phyloP scores from a whole-genome alignment of 2,329 filamentous ascomycete species.

The Nemania serpens region DNA sequence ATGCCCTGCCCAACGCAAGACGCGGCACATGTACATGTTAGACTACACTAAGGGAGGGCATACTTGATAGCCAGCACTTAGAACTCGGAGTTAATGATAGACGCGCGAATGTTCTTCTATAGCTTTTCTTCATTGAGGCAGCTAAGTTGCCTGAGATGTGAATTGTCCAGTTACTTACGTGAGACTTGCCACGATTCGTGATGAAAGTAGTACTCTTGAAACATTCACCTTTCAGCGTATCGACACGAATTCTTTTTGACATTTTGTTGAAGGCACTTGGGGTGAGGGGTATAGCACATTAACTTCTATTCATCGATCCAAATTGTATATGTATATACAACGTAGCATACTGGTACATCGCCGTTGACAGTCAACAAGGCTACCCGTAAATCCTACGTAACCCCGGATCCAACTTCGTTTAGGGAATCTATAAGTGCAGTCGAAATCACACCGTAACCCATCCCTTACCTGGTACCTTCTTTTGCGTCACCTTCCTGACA shows the following conservation, averaged over 20 bases:
- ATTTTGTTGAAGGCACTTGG: no score
- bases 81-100: slow-evolving; percentile 10
- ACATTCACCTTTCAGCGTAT: no score
- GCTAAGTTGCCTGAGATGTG: not conserved
- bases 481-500: slow-evolving; percentile 82
- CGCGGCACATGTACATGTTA: slow-evolving; percentile 7
- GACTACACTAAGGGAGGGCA: slow-evolving; percentile 4
- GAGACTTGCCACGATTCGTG: not conserved
- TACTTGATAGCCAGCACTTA: slow-evolving; percentile 5
- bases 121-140: not conserved
- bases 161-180: not conserved
- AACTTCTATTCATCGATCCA: no score
- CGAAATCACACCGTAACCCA: slow-evolving; percentile 68
- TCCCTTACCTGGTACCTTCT: slow-evolving; percentile 70
- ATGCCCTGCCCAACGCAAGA: not conserved
- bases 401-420: no score
- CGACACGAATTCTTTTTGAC: no score
- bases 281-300: no score
- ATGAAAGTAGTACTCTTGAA: no score
- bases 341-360: no score
- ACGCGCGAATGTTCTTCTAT: not conserved
- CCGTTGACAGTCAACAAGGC: not conserved
- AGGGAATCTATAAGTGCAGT: not conserved
- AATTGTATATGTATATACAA: slow-evolving; percentile 9
- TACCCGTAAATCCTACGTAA: not conserved